Conservation (phyloP, 345 rosid genomes). For the Conringia planisiliqua region DNA sequence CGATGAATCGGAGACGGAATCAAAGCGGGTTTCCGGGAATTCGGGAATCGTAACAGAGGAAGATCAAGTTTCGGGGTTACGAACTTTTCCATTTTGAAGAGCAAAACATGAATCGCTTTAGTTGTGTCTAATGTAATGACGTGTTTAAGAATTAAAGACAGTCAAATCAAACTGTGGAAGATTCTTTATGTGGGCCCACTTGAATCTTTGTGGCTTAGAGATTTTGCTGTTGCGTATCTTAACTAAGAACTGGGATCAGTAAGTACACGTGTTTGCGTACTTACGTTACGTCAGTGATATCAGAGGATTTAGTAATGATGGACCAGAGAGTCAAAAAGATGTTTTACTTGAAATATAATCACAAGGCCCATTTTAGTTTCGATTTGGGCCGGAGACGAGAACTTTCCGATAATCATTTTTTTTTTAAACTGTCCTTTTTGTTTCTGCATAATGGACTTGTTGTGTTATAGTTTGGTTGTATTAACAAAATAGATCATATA, state of each 20-base stretch:
- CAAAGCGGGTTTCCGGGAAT: conserved; percentile 27
- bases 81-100: conserved; percentile 39
- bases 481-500: neutral
- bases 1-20: conserved; percentile 20
- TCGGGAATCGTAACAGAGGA: conserved; percentile 26
- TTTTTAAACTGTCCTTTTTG: too few species aligned
- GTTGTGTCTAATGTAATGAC: neutral
- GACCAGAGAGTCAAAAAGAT: neutral
- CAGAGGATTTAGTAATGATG: neutral
- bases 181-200: conserved; percentile 37
- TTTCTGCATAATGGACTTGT: neutral
- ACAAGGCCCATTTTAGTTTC: neutral
- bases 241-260: neutral
- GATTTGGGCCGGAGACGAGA: neutral
- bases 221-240: conserved; percentile 38
- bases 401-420: neutral
- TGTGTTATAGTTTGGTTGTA: neutral
- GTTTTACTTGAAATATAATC: neutral
- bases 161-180: conserved; percentile 31
- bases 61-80: conserved; percentile 35
- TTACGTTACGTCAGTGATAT: conserved; percentile 10
- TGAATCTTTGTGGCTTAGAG: conserved; percentile 54
- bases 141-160: conserved; percentile 21
- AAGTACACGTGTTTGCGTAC: conserved; percentile 26
- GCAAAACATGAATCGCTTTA: neutral